Evolutionary conservation across 2,329 filamentous ascomycete genomes (phyloP).

Genomic region (Hirsutella rhossiliensis): DNA sequence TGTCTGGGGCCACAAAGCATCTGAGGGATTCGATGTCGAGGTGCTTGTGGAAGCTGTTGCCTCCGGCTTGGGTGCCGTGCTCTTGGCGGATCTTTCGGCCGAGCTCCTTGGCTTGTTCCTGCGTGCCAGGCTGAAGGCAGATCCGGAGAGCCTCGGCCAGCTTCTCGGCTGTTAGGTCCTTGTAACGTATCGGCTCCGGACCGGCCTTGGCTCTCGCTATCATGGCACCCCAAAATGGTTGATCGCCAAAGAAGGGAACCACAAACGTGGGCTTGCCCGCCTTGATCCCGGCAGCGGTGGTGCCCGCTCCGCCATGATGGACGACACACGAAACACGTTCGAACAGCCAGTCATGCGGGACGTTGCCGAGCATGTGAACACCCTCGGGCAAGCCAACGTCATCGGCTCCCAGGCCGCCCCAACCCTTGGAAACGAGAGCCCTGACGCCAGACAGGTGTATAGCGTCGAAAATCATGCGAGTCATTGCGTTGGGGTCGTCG

Average conservation of each 20-base stretch:
- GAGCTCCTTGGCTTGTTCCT: conserved; percentile 42
- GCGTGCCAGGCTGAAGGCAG: conserved; percentile 47
- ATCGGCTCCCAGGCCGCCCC: conserved; percentile 73
- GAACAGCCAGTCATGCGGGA: conserved; percentile 85
- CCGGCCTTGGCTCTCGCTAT: conserved; percentile 61
- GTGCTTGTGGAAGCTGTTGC: conserved; percentile 58
- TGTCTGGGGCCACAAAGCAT: conserved; percentile 56
- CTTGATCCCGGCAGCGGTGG: conserved; percentile 75
- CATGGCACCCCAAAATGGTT: conserved; percentile 75
- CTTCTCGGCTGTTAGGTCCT: conserved; percentile 52
- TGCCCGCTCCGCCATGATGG: conserved; percentile 81
- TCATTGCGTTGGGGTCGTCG: conserved; percentile 61
- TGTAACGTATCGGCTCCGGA: conserved; percentile 56
- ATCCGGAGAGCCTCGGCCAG: conserved; percentile 52
- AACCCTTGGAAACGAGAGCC: conserved; percentile 75
- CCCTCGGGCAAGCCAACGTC: conserved; percentile 57
- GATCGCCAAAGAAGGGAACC: conserved; percentile 79
- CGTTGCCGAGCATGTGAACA: conserved; percentile 75
- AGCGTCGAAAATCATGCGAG: conserved; percentile 60
- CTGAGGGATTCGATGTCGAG: conserved; percentile 54
- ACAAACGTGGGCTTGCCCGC: conserved; percentile 71
- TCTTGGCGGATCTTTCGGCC: conserved; percentile 56
- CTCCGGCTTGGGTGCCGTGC: conserved; percentile 49
- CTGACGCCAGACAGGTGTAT: conserved; percentile 55
- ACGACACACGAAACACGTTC: conserved; percentile 69